A percentile compares a stretch with the other conserved stretches of the same genome.
These are phyloP conservation scores for Mycotypha africana DNA, from an alignment of 371 early-diverging fungal species.

Conservation along the genomic window DNA sequence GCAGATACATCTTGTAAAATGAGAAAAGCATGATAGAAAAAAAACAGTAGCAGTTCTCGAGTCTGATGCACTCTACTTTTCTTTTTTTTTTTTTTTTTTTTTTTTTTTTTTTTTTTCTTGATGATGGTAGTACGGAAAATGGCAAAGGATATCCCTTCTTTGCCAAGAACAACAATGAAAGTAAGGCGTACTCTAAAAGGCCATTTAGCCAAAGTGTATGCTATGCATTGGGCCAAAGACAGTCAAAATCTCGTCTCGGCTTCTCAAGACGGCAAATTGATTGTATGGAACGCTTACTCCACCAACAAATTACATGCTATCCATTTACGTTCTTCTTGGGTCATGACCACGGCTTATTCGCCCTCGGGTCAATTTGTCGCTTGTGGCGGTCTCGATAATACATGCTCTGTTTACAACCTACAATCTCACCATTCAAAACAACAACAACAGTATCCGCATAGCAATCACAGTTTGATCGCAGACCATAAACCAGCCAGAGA, in stretches of 20 bases:
- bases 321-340: slow-evolving; percentile 98
- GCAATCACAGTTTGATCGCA: slow-evolving; percentile 74
- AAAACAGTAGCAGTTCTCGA: no score
- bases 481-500: slow-evolving; percentile 81
- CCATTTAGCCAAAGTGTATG: slow-evolving; percentile 97
- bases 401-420: slow-evolving; percentile 94
- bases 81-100: no score
- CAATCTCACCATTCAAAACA: no score
- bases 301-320: slow-evolving; percentile 98
- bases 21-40: no score
- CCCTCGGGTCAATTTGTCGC: slow-evolving; percentile 96
- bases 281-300: slow-evolving; percentile 96
- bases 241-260: slow-evolving; percentile 93
- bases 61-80: no score
- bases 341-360: slow-evolving; percentile 98
- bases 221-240: slow-evolving; percentile 98
- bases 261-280: slow-evolving; percentile 97
- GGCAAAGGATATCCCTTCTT: slow-evolving; percentile 65
- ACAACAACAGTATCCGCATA: no score
- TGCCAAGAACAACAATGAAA: slow-evolving; percentile 91
- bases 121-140: slow-evolving; percentile 24
- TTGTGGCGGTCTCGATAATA: slow-evolving; percentile 96
- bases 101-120: no score
- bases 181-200: slow-evolving; percentile 93
- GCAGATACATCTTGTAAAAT: no score